phyloP scores from a whole-genome alignment of 73 alveolate species.

The Blepharisma stoltei region DNA sequence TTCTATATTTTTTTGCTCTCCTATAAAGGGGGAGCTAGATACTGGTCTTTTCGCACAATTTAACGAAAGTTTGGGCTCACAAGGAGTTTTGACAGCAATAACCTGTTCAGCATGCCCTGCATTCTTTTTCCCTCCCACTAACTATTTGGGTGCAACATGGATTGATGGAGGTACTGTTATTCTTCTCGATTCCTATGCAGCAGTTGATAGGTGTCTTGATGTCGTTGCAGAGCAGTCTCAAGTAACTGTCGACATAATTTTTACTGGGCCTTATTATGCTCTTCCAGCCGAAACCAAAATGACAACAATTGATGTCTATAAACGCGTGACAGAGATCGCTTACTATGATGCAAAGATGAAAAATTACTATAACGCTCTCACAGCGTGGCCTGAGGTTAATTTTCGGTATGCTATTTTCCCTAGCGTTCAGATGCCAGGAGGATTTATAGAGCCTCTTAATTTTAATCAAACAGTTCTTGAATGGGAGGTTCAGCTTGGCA shows the following conservation, averaged over 20 bases:
- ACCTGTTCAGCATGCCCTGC: conserved; percentile 35
- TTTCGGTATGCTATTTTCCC: conserved; percentile 14
- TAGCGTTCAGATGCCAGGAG: conserved; percentile 18
- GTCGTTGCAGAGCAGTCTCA: not conserved
- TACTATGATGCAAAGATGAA: not conserved
- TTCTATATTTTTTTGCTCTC: too few relatives aligned
- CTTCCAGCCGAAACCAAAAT: not conserved
- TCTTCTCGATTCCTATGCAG: not conserved
- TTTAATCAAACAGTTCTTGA: conserved; percentile 15
- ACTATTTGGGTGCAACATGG: not conserved
- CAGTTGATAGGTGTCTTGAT: not conserved
- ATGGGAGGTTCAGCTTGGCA: conserved; percentile 20
- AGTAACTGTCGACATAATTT: not conserved
- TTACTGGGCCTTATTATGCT: not conserved
- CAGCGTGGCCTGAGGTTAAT: not conserved
- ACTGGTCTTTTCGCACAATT: not conserved
- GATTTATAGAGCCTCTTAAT: conserved; percentile 9
- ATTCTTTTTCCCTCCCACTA: conserved; percentile 8
- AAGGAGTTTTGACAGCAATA: not conserved
- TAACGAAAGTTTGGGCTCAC: not conserved
- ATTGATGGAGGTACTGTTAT: conserved; percentile 21
- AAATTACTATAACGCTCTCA: not conserved
- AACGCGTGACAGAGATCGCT: not conserved
- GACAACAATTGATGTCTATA: not conserved
- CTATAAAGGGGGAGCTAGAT: too few relatives aligned